phyloP scores from a whole-genome alignment of 495 filamentous ascomycete genomes.

The Opeltia flavorubescens region DNA sequence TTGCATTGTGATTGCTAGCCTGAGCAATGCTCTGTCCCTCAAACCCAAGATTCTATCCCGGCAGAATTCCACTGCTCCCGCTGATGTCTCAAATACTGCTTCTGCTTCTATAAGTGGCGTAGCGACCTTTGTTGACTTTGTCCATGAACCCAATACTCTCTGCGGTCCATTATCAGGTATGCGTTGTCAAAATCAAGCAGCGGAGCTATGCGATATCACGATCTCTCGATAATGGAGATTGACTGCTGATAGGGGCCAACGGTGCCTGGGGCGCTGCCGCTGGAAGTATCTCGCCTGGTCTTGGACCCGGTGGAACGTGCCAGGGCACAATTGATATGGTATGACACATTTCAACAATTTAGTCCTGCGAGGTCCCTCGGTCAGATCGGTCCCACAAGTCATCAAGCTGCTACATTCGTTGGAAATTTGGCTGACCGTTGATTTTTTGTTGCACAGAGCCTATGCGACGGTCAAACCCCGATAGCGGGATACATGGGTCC shows the following conservation, averaged over 20 bases:
- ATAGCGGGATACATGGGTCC: conserved; percentile 6
- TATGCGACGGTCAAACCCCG: conserved; percentile 11
- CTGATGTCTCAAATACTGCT: background rate
- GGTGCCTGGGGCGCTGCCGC: conserved; percentile 16
- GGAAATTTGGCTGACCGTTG: background rate
- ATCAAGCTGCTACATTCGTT: background rate
- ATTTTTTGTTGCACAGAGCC: background rate
- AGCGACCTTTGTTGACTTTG: conserved; percentile 5
- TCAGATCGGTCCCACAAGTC: background rate
- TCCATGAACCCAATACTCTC: background rate
- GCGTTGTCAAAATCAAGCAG: background rate
- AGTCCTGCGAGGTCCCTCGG: background rate
- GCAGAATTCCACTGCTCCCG: background rate
- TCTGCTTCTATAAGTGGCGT: background rate
- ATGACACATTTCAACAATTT: background rate
- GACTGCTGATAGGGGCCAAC: background rate
- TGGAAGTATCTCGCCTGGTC: conserved; percentile 13
- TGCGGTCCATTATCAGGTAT: conserved; percentile 1
- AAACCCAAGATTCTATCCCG: background rate
- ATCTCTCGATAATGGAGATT: background rate
- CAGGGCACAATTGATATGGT: conserved; percentile 7
- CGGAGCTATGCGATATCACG: background rate
- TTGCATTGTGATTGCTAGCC: background rate
- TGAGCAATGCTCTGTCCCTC: background rate
- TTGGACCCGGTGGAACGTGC: conserved; percentile 13